Evolutionary conservation across 257 asterid species (phyloP), one percentile per base, ranked within the genome.

Genomic region (Dorcoceras hygrometricum): DNA sequence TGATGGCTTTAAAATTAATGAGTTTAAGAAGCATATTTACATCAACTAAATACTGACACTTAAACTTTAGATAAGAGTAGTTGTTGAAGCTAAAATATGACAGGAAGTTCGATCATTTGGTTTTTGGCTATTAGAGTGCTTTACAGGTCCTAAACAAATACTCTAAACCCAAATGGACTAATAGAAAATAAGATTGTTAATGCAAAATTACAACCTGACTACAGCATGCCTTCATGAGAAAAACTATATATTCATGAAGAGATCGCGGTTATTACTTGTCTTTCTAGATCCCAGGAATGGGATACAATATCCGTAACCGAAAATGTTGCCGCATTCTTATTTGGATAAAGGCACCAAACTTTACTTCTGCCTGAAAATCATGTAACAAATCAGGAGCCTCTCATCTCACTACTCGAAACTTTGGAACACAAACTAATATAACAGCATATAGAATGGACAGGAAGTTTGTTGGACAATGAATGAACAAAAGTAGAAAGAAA

Each of bases 341-440:
- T 86, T 63, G 96, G 95, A 79, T 88, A 94, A 69, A 94, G 96
- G 75, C 97, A 94, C 89, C 95, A 87, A 73, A 94, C 89, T 59
- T 70, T 81, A 74, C 85, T 76, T 75, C 84, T 76, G 63, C 99
- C 99, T 94, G 96, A 66, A 77, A 77, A 81, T 31, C 23, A 78
- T 32, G 68, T 61, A 34, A 70, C 57, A 60, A 68, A 60, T 68
- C 65, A 72, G 68, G 66, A 14, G 69, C 27, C 57, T 39, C 26
- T 20, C 48, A 23, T 19, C 31, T 16, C n/a, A 59, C 54, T 59
- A 43, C 34, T 53, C 24, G 16, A 63, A n/a, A 28, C 12, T 57
- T 4, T 51, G 31, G 10, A 56, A 19, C 20, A n/a, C 23, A 57
- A 22, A 69, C 19, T 27, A 34, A 57, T 11, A 62, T 36, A 31